phyloP scores from a whole-genome alignment of 345 rosid genomes.

The Cardiospermum halicacabum region DNA sequence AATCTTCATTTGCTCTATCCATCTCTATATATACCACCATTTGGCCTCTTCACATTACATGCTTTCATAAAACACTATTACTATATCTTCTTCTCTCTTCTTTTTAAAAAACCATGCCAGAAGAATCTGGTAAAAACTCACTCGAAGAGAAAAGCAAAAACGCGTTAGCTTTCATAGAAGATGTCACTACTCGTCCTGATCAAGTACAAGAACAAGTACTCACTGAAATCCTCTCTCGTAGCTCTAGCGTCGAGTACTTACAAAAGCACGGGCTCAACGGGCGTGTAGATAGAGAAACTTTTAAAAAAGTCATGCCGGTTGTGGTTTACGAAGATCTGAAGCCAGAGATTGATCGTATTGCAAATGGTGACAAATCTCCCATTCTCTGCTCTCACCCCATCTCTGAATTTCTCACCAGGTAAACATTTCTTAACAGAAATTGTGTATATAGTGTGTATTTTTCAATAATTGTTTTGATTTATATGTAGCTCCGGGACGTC shows the following conservation, averaged over 20 bases:
- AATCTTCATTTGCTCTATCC: conserved; percentile 12
- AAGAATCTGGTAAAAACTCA: conserved; percentile 34
- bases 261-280: conserved; percentile 36
- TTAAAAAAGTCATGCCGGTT: conserved; percentile 44
- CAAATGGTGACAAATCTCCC: conserved; percentile 46
- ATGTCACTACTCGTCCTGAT: conserved; percentile 33
- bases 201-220: conserved; percentile 37
- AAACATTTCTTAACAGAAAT: not conserved
- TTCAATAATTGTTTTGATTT: not conserved
- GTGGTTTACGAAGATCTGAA: conserved; percentile 45
- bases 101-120: conserved; percentile 32
- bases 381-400: conserved; percentile 50
- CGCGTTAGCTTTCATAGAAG: conserved; percentile 38
- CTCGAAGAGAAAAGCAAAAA: conserved; percentile 20
- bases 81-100: not conserved
- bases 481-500: conserved; percentile 50
- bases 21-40: conserved; percentile 16
- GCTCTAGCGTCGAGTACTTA: conserved; percentile 42
- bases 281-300: conserved; percentile 31
- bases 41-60: conserved; percentile 8
- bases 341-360: conserved; percentile 44
- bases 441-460: not conserved
- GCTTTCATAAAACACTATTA: not conserved
- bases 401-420: conserved; percentile 58
- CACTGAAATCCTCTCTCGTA: conserved; percentile 39